These are phyloP conservation scores for Neofusicoccum kwambonambiense DNA, from an alignment of 2,329 filamentous ascomycete species.

Conservation along the genomic window DNA sequence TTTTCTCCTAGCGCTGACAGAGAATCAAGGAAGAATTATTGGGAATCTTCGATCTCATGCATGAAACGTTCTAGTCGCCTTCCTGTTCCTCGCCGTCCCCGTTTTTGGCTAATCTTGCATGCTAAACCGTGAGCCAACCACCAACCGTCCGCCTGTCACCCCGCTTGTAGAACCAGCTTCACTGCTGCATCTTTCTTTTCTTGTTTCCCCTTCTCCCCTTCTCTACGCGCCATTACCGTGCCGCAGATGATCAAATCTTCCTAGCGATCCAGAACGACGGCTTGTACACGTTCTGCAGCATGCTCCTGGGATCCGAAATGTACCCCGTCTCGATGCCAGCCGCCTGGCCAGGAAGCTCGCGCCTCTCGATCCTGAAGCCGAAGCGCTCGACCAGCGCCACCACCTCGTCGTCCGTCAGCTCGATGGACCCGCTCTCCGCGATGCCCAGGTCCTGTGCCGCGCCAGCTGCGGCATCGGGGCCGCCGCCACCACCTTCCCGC, in stretches of 20 bases:
- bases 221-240: not conserved
- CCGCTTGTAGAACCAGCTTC: not conserved
- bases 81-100: not conserved
- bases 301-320: conserved; percentile 79
- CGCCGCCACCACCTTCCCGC: conserved; percentile 28
- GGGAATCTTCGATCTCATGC: not conserved
- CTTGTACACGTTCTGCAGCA: conserved; percentile 80
- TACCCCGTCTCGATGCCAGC: conserved; percentile 68
- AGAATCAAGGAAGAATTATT: not conserved
- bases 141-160: not conserved
- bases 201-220: not conserved
- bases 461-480: too few species aligned
- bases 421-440: conserved; percentile 84
- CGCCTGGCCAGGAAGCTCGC: conserved; percentile 46
- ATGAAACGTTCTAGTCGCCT: not conserved
- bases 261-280: conserved; percentile 84
- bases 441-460: conserved; percentile 58
- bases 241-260: conserved; percentile 49
- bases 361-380: conserved; percentile 72
- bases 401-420: conserved; percentile 88
- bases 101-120: not conserved
- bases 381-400: conserved; percentile 68
- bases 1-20: not conserved
- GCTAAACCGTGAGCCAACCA: not conserved
- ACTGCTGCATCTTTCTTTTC: not conserved